phyloP scores from a whole-genome alignment of 2,329 filamentous ascomycete genomes.

The Penicillium brevicompactum region DNA sequence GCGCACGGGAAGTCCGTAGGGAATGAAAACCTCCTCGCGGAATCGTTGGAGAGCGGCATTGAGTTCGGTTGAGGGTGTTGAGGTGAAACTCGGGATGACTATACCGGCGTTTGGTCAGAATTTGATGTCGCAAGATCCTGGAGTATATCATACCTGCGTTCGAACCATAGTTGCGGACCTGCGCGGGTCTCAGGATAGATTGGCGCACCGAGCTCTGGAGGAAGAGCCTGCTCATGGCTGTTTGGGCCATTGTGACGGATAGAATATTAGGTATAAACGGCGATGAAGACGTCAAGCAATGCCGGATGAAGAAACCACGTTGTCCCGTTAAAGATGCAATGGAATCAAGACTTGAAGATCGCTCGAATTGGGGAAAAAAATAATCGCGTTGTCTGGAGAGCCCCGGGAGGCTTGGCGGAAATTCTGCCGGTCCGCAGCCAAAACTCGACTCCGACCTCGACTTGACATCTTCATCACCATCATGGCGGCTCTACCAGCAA shows the following conservation, averaged over 20 bases:
- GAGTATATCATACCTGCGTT: slow-evolving; percentile 31
- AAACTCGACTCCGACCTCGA: slow-evolving; percentile 26
- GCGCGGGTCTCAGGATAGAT: slow-evolving; percentile 33
- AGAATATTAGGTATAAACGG: not conserved
- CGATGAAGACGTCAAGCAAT: not conserved
- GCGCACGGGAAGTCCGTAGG: slow-evolving; percentile 37
- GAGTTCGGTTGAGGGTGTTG: slow-evolving; percentile 44
- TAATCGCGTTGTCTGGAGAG: slow-evolving; percentile 17
- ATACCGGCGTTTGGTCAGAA: slow-evolving; percentile 5
- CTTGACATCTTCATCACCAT: slow-evolving; percentile 40
- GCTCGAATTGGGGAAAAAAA: slow-evolving; percentile 28
- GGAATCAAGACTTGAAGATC: slow-evolving; percentile 14
- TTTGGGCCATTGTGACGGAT: slow-evolving; percentile 40
- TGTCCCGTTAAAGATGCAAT: not conserved
- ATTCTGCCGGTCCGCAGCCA: slow-evolving; percentile 40
- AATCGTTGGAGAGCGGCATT: slow-evolving; percentile 43
- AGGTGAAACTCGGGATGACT: slow-evolving; percentile 44
- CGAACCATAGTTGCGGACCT: slow-evolving; percentile 32
- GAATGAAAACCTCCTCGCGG: slow-evolving; percentile 49
- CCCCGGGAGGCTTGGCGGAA: slow-evolving; percentile 37
- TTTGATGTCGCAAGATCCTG: not conserved
- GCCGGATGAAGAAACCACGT: not conserved
- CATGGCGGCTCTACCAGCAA: slow-evolving; percentile 64
- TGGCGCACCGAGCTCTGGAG: slow-evolving; percentile 39
- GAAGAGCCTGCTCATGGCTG: slow-evolving; percentile 40